These are phyloP conservation scores for Boletus reticulatus DNA, from an alignment of 768 basidiomycete species.

Conservation along the genomic window DNA sequence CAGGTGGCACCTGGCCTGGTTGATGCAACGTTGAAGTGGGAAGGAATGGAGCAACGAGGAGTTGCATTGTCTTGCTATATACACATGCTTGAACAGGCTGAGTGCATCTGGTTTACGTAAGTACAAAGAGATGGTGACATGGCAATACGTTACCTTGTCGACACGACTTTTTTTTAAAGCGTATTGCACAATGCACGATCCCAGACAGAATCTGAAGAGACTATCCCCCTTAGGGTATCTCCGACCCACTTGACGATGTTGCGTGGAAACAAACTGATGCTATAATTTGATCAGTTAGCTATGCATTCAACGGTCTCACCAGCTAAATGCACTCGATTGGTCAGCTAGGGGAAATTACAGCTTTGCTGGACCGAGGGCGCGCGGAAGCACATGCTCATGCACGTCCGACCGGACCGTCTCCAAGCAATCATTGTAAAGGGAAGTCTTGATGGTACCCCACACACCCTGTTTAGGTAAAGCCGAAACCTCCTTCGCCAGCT, in stretches of 20 bases:
- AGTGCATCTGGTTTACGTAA: constrained; percentile 14
- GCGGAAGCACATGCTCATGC: constrained; percentile 7
- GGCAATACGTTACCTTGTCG: constrained; percentile 22
- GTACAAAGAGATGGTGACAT: not conserved
- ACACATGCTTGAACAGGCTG: not conserved
- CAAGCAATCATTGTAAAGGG: constrained; percentile 56
- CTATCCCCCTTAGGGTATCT: not conserved
- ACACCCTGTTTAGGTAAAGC: constrained; percentile 55
- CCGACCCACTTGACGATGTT: not conserved
- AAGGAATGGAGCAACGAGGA: not conserved
- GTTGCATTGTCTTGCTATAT: constrained; percentile 5
- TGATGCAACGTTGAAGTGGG: not conserved
- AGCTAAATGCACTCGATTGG: constrained; percentile 1
- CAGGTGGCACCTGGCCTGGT: constrained; percentile 22
- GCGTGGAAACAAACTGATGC: constrained; percentile 16
- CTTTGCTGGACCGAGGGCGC: constrained; percentile 9
- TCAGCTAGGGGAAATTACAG: constrained; percentile 12
- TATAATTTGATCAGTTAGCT: constrained; percentile 4
- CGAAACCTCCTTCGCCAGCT: constrained; percentile 55
- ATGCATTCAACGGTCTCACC: not conserved
- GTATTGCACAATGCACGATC: constrained; percentile 3
- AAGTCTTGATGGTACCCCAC: constrained; percentile 71
- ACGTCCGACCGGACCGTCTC: constrained; percentile 34
- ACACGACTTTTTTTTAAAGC: constrained; percentile 2
- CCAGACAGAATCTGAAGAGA: not conserved